Conservation (phyloP, 106 monocot species). For the Dactylorhiza incarnata region DNA sequence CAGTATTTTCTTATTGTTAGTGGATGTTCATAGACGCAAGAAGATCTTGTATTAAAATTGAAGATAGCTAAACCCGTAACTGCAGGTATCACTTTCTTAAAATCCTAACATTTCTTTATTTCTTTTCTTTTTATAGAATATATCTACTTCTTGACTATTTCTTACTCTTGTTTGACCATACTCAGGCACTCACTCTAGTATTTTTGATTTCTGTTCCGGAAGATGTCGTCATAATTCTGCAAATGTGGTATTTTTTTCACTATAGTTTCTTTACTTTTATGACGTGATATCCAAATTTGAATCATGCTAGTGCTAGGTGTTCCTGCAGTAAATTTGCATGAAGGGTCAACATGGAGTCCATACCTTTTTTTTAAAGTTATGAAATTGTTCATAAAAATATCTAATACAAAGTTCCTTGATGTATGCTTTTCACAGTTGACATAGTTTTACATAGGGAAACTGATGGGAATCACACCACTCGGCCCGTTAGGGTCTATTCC, state of each 20-base stretch:
- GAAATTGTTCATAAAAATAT: too few relatives aligned
- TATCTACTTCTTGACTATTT: neutral
- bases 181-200: constrained; percentile 66
- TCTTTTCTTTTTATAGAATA: neutral
- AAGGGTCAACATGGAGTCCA: too few relatives aligned
- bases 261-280: neutral
- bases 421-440: too few relatives aligned
- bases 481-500: too few relatives aligned
- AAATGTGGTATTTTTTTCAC: constrained; percentile 64
- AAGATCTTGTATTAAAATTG: constrained; percentile 60
- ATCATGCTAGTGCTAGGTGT: neutral
- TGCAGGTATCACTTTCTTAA: constrained; percentile 46
- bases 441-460: too few relatives aligned
- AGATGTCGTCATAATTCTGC: constrained; percentile 97
- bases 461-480: too few relatives aligned
- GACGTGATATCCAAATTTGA: neutral
- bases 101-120: neutral
- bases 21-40: constrained; percentile 44
- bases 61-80: constrained; percentile 86
- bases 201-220: constrained; percentile 90
- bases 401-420: too few relatives aligned
- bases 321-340: too few relatives aligned
- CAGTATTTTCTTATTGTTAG: neutral
- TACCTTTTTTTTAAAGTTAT: too few relatives aligned
- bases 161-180: constrained; percentile 14